Evolutionary conservation across 352 stramenopile species (phyloP), one percentile per base, ranked within the genome.

Genomic region (Phytophthora aleatoria): DNA sequence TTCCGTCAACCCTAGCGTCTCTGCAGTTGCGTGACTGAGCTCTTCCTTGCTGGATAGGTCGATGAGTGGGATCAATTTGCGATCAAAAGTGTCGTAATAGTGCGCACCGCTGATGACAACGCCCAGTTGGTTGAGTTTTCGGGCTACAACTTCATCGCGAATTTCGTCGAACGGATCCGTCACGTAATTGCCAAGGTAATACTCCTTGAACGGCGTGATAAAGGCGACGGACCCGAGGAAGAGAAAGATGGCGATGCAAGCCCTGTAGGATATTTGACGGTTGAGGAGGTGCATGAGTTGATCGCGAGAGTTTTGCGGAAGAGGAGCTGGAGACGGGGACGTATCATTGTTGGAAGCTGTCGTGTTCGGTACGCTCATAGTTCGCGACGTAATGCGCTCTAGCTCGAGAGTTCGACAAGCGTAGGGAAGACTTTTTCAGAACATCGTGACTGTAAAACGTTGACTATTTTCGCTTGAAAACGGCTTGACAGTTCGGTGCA

Each of bases 121-220:
- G 13, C 59, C 59, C 27, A 69, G 42, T 60, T 69, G 64, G 20
- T 73, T 69, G 24, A 69, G 59, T 42, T 65, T 48, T 20, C 64
- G 33, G 2, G 52, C 64, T 28, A 45, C 59, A 24, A 73, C 11
- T 28, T 69, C 64, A 50, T 73, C 36, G 7, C 48, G 51, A 26
- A 73, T 62, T 57, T 63, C 64, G 30, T 73, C 59, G n/a, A 69
- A 73, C 4, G 60, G 58, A 3, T 73, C 43, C 3, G 64, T 73
- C 12, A 61, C 49, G 24, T 73, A 73, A 12, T 55, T 73, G 3
- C 64, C 64, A 13, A 73, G 59, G 42, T 72, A 73, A 28, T 69
- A 69, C 30, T 73, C 64, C 57, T 73, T 73, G 24, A 73, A 61
- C 16, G 64, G 64, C 1, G 61, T 57, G 28, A 73, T 30, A 9